These are phyloP conservation scores for Penicillium oxalicum DNA, from an alignment of 2,329 filamentous ascomycete genomes.

Conservation along the genomic window DNA sequence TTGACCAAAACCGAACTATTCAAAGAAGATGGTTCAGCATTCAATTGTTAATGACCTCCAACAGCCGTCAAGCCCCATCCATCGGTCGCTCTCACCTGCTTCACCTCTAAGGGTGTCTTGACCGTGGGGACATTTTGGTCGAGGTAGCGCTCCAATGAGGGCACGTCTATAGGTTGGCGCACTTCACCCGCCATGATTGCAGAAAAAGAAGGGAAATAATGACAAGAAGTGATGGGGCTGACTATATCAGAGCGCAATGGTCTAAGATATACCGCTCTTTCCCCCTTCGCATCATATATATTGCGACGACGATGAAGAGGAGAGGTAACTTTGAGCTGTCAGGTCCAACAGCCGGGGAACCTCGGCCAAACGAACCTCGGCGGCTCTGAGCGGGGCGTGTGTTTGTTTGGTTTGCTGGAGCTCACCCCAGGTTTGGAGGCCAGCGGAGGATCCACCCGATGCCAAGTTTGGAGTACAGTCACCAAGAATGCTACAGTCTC, in stretches of 20 bases:
- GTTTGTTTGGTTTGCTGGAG: constrained; percentile 1
- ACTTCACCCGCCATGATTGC: constrained; percentile 71
- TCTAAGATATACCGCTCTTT: no score
- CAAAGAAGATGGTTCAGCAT: neutral
- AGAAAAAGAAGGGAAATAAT: neutral
- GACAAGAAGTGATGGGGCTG: neutral
- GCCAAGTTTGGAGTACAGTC: no score
- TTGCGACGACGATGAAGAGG: neutral
- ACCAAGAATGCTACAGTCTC: no score
- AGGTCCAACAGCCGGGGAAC: constrained; percentile 15
- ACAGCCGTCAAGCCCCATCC: no score
- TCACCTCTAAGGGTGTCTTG: constrained; percentile 73
- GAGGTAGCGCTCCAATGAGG: constrained; percentile 73
- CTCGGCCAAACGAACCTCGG: constrained; percentile 14
- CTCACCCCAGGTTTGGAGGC: neutral
- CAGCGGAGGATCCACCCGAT: neutral
- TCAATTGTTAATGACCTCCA: neutral
- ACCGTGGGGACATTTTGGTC: constrained; percentile 73
- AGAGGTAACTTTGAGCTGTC: neutral
- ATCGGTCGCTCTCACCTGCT: constrained; percentile 61
- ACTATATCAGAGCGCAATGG: no score
- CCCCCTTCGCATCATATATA: constrained; percentile 7
- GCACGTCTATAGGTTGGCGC: constrained; percentile 82
- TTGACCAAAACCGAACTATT: constrained; percentile 90
- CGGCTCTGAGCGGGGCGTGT: constrained; percentile 1